These are phyloP conservation scores for Zalaria obscura DNA, from an alignment of 2,329 filamentous ascomycete species.

Conservation along the genomic window DNA sequence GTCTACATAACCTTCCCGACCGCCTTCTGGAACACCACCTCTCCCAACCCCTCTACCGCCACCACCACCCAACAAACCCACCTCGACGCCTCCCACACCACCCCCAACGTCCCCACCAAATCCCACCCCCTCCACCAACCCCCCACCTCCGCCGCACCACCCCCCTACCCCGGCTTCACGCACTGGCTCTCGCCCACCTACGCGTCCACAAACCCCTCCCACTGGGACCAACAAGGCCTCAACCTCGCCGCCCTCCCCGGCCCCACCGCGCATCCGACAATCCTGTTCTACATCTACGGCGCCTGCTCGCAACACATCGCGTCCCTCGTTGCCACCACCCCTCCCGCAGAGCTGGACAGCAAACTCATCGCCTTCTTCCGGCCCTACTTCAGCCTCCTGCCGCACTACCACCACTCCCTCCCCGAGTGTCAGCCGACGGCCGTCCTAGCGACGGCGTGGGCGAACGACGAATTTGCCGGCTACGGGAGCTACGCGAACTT, in stretches of 20 bases:
- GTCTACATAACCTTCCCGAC: constrained; percentile 47
- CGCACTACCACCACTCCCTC: constrained; percentile 43
- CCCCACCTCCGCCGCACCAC: constrained; percentile 12
- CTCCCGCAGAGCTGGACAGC: constrained; percentile 34
- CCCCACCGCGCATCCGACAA: constrained; percentile 54
- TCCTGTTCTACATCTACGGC: constrained; percentile 72
- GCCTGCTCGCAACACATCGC: constrained; percentile 44
- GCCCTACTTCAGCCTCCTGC: constrained; percentile 66
- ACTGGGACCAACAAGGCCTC: constrained; percentile 51
- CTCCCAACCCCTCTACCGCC: not conserved
- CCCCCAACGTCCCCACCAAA: constrained; percentile 23
- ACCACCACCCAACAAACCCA: constrained; percentile 13
- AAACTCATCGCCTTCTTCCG: constrained; percentile 53
- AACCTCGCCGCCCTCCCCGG: constrained; percentile 56
- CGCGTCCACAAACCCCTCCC: constrained; percentile 44
- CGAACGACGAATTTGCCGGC: constrained; percentile 63
- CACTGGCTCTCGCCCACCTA: constrained; percentile 65
- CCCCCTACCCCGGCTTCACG: constrained; percentile 49
- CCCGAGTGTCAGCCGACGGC: constrained; percentile 47
- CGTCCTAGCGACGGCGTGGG: constrained; percentile 62
- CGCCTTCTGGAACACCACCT: constrained; percentile 2
- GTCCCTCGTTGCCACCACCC: constrained; percentile 10
- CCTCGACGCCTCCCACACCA: constrained; percentile 2
- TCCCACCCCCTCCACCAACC: constrained; percentile 20
- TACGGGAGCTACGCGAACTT: constrained; percentile 79